phyloP scores from a whole-genome alignment of 1,284 basidiomycete species.

The Flammula alnicola region DNA sequence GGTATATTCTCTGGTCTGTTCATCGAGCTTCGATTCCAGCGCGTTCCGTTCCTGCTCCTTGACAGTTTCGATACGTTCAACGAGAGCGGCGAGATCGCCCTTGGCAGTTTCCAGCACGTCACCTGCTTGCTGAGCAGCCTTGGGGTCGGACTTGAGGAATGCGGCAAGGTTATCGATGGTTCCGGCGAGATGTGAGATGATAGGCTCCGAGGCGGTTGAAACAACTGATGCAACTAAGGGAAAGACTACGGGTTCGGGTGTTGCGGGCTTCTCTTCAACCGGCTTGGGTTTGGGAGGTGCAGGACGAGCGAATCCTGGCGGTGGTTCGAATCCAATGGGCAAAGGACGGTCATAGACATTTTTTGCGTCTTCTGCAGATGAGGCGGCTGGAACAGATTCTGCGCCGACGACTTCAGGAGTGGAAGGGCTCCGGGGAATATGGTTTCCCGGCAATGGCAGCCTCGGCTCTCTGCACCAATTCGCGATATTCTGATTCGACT shows the following conservation, averaged over 20 bases:
- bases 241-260: constrained; percentile 49
- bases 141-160: constrained; percentile 80
- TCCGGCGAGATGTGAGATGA: constrained; percentile 89
- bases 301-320: constrained; percentile 80
- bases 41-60: constrained; percentile 81
- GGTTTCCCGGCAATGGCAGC: constrained; percentile 58
- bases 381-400: constrained; percentile 6
- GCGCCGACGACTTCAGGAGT: constrained; percentile 17
- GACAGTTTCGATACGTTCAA: constrained; percentile 78
- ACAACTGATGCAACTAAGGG: constrained; percentile 87
- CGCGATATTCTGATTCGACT: constrained; percentile 65
- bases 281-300: constrained; percentile 47
- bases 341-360: constrained; percentile 73
- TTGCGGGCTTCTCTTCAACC: constrained; percentile 24
- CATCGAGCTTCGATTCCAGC: constrained; percentile 81
- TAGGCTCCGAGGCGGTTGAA: constrained; percentile 79
- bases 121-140: constrained; percentile 67
- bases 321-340: constrained; percentile 90
- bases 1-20: constrained; percentile 86
- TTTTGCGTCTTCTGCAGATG: constrained; percentile 16
- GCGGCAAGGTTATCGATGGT: constrained; percentile 94
- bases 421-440: constrained; percentile 12
- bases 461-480: constrained; percentile 72
- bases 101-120: constrained; percentile 79
- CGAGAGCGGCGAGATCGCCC: constrained; percentile 83